Base-by-base conservation (phyloP, 192 early-diverging fungal genomes). In the Coemansia sp. region DNA sequence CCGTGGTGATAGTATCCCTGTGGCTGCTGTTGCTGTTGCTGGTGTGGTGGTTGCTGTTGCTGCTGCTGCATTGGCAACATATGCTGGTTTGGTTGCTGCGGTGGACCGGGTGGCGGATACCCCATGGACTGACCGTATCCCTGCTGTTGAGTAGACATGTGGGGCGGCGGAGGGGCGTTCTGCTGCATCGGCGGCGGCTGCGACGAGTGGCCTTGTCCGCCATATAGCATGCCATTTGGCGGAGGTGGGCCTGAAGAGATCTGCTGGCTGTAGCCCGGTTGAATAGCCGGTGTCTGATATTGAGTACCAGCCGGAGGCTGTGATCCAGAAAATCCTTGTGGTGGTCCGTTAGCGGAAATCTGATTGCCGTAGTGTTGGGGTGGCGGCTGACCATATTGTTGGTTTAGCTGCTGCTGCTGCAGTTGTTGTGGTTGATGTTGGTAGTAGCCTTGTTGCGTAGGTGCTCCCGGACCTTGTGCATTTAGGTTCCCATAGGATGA, bases 1-100 rank as follows among this genome's bases (percentile, higher is more conserved):
- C 79, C 79, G 62, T 82, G 79, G 47, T 71, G 74, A 47, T 75
- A 80, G 40, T 67, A 69, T 39, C 65, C 68, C 26, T 71, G 72
- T n/a, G 67, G 68, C 65, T 73, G 71, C 57, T 67, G 74, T 11
- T 60, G 69, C 62, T 47, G 66, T 37, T 55, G 75, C 7, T 41
- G 63, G 16, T 39, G 57, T 21, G 62, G 74, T 32, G 63, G 74
- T 7, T 60, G 68, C 65, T 66, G 42, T 32, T 43, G 61, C 15
- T 68, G 72, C 37, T 59, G 70, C 32, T 74, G 73, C 58, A 68
- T 57, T 15, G 22, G 55, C 36, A 2, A 40, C 42, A 46, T 62
- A 72, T 45, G 49, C 54, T 47, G 49, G 39, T 41, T 63, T 40
- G 41, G 64, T 21, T 46, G 61, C 62, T 65, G 70, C 6, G 26